Evolutionary conservation across 2,329 filamentous ascomycete genomes (phyloP).

Genomic region (Colletotrichum tropicale): DNA sequence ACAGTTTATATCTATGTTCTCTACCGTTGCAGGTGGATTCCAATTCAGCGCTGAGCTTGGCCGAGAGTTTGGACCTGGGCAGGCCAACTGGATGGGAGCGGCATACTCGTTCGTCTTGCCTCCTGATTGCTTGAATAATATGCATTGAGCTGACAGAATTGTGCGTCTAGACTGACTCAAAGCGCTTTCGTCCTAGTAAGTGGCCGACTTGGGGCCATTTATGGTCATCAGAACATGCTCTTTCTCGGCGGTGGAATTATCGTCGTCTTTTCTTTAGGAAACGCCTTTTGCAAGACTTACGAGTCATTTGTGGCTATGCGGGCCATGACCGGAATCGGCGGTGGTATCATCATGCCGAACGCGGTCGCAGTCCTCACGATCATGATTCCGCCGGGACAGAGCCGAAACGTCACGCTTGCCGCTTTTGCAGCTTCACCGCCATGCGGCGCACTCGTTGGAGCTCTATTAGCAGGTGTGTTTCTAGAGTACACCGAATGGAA

Average conservation of each 20-base stretch:
- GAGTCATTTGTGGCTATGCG: not conserved
- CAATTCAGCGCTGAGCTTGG: not conserved
- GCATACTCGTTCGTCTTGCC: not conserved
- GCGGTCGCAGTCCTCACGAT: constrained; percentile 53
- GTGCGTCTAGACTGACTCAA: not conserved
- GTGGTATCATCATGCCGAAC: constrained; percentile 56
- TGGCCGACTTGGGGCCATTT: not conserved
- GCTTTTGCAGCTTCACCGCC: constrained; percentile 53
- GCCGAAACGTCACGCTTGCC: constrained; percentile 48
- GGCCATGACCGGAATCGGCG: constrained; percentile 40
- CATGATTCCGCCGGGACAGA: constrained; percentile 49
- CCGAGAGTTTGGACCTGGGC: not conserved
- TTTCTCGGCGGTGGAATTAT: not conserved
- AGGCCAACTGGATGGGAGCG: not conserved
- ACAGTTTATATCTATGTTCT: not conserved
- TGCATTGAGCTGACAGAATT: not conserved
- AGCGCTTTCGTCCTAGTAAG: not conserved
- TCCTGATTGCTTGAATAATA: rapidly evolving
- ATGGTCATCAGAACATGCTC: not conserved
- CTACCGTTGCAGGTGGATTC: not conserved
- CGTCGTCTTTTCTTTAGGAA: not conserved
- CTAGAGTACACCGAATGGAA: not conserved
- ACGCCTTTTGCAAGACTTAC: not conserved
- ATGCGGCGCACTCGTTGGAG: constrained; percentile 47
- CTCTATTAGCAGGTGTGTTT: constrained; percentile 38